Evolutionary conservation across 108 stramenopile species (phyloP).

Genomic region (Pseudonitzschia multistriata): DNA sequence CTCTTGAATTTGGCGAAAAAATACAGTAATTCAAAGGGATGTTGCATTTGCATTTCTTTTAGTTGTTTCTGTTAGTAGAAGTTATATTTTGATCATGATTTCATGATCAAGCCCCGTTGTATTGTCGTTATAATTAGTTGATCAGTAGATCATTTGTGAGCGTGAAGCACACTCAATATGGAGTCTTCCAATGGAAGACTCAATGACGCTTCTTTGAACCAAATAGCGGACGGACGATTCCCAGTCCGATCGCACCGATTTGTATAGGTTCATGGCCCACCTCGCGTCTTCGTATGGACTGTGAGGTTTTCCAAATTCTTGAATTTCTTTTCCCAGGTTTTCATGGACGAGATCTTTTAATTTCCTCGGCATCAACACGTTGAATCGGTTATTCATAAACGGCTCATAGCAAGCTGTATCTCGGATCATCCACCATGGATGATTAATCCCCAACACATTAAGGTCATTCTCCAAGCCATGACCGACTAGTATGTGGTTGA

Average conservation of each 20-base stretch:
- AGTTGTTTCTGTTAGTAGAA: no score
- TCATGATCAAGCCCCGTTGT: neutral
- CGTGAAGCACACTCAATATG: neutral
- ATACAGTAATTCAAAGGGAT: no score
- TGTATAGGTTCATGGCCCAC: constrained; percentile 80
- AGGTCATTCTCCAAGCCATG: constrained; percentile 91
- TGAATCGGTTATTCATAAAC: constrained; percentile 59
- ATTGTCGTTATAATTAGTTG: neutral
- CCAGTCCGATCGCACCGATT: constrained; percentile 65
- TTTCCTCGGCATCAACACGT: constrained; percentile 51
- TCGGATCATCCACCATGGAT: constrained; percentile 72
- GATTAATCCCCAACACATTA: constrained; percentile 59
- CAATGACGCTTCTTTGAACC: constrained; percentile 12
- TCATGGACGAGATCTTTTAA: constrained; percentile 72
- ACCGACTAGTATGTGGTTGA: constrained; percentile 82
- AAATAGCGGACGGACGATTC: constrained; percentile 39
- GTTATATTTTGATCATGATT: no score
- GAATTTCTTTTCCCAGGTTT: constrained; percentile 59
- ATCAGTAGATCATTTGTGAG: neutral
- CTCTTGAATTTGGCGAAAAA: no score
- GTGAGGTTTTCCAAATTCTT: constrained; percentile 57
- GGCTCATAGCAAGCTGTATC: constrained; percentile 89
- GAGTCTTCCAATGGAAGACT: neutral
- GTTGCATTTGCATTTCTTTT: no score
- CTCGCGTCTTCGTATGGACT: constrained; percentile 74